These are phyloP conservation scores for Lodderomyces metapsilosis DNA, from an alignment of 1,139 yeast species.

Conservation along the genomic window DNA sequence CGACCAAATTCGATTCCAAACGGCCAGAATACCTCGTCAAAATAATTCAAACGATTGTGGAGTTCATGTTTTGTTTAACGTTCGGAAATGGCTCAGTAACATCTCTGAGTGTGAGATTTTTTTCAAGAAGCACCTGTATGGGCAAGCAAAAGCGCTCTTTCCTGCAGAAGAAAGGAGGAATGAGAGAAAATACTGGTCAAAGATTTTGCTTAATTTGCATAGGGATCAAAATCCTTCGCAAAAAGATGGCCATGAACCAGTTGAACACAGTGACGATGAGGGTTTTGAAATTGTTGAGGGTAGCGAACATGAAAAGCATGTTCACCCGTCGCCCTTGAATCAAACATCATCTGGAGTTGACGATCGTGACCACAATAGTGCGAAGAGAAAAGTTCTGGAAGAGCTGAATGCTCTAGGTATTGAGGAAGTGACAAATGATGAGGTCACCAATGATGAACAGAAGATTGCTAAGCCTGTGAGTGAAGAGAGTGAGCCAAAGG, in stretches of 20 bases:
- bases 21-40: conserved; percentile 76
- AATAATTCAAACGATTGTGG: conserved; percentile 95
- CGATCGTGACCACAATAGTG: no score
- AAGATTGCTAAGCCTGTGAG: background rate
- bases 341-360: no score
- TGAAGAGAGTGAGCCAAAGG: no score
- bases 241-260: background rate
- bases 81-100: conserved; percentile 58
- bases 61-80: conserved; percentile 81
- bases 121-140: conserved; percentile 38
- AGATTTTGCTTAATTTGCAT: conserved; percentile 27
- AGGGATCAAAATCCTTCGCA: conserved; percentile 13
- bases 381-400: background rate
- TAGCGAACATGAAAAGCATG: background rate
- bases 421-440: background rate
- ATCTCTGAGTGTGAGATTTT: conserved; percentile 49
- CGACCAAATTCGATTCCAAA: conserved; percentile 40
- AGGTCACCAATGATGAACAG: background rate
- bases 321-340: no score
- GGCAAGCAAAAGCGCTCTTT: conserved; percentile 20
- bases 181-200: conserved; percentile 31
- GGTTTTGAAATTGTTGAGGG: conserved; percentile 17
- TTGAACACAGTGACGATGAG: conserved; percentile 23
- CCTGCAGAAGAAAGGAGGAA: conserved; percentile 32
- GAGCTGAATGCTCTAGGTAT: background rate